Evolutionary conservation across 192 early-diverging fungal species (phyloP).

Genomic region (Coemansia sp.): DNA sequence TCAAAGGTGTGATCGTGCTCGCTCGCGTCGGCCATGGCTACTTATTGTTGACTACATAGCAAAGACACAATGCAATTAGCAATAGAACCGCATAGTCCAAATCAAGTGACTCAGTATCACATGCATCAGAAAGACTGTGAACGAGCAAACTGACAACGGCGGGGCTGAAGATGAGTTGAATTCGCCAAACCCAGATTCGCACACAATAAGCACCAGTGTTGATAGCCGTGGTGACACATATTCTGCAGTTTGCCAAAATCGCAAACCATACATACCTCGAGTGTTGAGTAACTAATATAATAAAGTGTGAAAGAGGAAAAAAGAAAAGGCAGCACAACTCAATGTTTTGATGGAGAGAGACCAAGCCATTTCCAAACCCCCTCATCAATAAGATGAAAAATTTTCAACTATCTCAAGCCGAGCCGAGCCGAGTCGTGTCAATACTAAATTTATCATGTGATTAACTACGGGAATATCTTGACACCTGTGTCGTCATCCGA

Average conservation of each 20-base stretch:
- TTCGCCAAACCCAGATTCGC: not conserved
- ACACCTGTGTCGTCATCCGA: constrained; percentile 76
- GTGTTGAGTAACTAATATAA: not conserved
- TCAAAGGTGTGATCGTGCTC: constrained; percentile 26
- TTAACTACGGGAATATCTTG: constrained; percentile 67
- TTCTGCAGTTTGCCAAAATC: not conserved
- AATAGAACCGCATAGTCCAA: no score
- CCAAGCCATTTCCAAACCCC: not conserved
- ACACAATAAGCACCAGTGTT: not conserved
- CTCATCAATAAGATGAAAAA: constrained; percentile 1
- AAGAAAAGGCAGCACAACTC: not conserved
- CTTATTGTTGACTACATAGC: not conserved
- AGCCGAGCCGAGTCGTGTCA: constrained; percentile 17
- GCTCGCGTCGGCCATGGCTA: constrained; percentile 13
- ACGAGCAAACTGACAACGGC: no score
- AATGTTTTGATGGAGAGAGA: constrained; percentile 3
- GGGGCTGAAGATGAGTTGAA: not conserved
- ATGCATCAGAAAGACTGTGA: no score
- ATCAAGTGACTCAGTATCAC: no score
- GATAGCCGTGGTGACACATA: not conserved
- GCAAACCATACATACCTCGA: not conserved
- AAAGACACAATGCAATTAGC: no score
- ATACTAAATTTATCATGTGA: not conserved
- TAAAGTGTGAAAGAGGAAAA: not conserved
- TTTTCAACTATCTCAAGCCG: constrained; percentile 10